A percentile compares a stretch with the other conserved stretches of the same genome.
phyloP scores from a whole-genome alignment of 106 monocot genomes.

The Phalaenopsis aphrodite region DNA sequence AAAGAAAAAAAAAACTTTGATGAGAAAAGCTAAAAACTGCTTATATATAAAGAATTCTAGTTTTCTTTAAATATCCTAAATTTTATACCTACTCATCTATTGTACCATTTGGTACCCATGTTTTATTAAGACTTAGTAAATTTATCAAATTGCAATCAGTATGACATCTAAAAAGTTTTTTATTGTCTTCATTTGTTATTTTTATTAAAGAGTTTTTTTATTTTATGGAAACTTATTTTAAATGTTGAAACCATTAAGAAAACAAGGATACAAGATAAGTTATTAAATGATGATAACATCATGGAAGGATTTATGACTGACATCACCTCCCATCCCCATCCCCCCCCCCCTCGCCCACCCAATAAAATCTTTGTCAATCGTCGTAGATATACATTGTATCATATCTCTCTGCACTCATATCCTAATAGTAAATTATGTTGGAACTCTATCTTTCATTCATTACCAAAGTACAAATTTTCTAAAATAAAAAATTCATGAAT shows the following conservation, averaged over 20 bases:
- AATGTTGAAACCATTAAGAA: no score
- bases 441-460: neutral
- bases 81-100: neutral
- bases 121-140: neutral
- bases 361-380: no score
- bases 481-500: neutral
- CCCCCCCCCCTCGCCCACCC: no score
- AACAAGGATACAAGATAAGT: neutral
- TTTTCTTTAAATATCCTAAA: neutral
- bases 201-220: no score
- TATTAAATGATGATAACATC: neutral
- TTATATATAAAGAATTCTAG: neutral
- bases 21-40: no score
- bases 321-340: no score
- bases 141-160: neutral
- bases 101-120: neutral
- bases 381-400: no score
- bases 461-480: neutral
- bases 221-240: no score
- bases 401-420: neutral
- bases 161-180: no score
- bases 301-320: neutral
- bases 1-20: no score
- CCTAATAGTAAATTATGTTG: neutral
- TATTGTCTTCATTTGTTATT: no score